Base-by-base conservation (phyloP, 192 early-diverging fungal genomes). In the Dissophora globulifera region DNA sequence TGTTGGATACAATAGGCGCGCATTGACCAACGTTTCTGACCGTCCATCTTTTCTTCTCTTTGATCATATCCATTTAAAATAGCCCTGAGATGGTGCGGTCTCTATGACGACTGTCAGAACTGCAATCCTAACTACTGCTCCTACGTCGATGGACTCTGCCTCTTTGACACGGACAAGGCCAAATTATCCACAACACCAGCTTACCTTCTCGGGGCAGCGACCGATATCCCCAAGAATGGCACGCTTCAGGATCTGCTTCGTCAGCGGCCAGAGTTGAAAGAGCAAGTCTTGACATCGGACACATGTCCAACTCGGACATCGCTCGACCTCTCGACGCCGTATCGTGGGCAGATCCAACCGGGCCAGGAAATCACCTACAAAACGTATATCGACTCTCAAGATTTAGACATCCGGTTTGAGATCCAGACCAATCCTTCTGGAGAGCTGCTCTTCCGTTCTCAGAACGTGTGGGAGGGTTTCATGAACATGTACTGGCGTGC, bases 401-500 rank as follows among this genome's bases (percentile, higher is more conserved):
- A 63, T 29, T 45, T 33, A 13, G 67, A 79, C 46, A 61, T 79
- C 35, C 51, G 45, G 23, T 79, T 65, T 31, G 23, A 65, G 22
- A 42, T 79, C 46, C 15, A 26, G 23, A 71, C 78, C 5, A 46
- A 30, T 7, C 62, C 62, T 2, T 12, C 40, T 0, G 17, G 9
- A 7, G 5, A 38, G 30, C 43, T 79, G 22, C 9, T 60, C 15
- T 79, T 79, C 20, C 22, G 41, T 4, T 46, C 78, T 0, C 56
- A 49, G 29, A 79, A 79, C 30, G 69, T 71, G 0, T 79, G 78
- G 78, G 68, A 79, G 30, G 78, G 78, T 10, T 69, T 58, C 10
- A 79, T 79, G 68, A 79, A 71, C 45, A 79, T 76, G 72, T 76
- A 62, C 52, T 76, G 72, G 72, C 57, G 72, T 23, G 72, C 72